phyloP scores from a whole-genome alignment of 2,329 filamentous ascomycete species.

The Cytospora leucostoma region DNA sequence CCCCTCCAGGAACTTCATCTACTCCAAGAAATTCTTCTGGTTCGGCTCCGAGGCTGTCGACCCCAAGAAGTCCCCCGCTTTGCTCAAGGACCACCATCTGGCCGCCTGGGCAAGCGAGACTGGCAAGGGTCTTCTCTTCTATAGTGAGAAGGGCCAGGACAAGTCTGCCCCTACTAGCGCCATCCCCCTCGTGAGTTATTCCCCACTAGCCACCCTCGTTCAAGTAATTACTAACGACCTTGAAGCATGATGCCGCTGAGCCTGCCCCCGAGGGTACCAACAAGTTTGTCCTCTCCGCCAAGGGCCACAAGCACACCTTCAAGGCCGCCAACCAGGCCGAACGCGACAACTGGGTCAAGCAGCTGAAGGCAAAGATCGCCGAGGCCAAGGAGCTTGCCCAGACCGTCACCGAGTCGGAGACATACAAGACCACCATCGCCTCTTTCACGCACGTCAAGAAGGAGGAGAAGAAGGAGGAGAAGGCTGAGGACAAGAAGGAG shows the following conservation, averaged over 20 bases:
- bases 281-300: conserved; percentile 84
- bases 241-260: conserved; percentile 63
- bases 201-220: background rate
- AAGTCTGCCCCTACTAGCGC: conserved; percentile 80
- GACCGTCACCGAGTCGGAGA: conserved; percentile 73
- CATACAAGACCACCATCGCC: conserved; percentile 85
- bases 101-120: conserved; percentile 91
- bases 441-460: conserved; percentile 58
- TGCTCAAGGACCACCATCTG: conserved; percentile 80
- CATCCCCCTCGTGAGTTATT: conserved; percentile 74
- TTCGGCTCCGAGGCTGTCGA: conserved; percentile 74
- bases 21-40: conserved; percentile 93
- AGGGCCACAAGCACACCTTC: conserved; percentile 91
- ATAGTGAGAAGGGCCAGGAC: conserved; percentile 79
- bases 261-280: conserved; percentile 72
- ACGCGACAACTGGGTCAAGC: conserved; percentile 89
- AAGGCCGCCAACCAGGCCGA: conserved; percentile 75
- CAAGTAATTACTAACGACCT: background rate
- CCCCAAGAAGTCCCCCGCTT: conserved; percentile 70
- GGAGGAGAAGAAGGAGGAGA: conserved; percentile 44
- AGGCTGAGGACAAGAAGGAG: conserved; percentile 33
- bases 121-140: conserved; percentile 92
- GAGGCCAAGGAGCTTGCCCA: conserved; percentile 83
- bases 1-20: conserved; percentile 72
- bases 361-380: conserved; percentile 77